Conservation (phyloP, 495 filamentous ascomycete species). For the Cercophora newfieldiana region DNA sequence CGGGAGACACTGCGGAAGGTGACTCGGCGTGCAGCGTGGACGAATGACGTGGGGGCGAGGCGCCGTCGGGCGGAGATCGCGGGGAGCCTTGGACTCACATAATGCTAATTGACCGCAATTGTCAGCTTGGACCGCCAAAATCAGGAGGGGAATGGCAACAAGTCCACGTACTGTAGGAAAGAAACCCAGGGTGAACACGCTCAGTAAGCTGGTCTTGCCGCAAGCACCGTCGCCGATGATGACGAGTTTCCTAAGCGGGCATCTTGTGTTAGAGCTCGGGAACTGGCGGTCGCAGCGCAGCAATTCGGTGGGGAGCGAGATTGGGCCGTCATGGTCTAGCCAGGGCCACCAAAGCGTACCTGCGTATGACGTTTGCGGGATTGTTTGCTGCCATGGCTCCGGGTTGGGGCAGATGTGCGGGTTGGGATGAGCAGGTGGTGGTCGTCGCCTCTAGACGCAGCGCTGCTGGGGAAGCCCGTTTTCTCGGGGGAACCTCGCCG, state of each 20-base stretch:
- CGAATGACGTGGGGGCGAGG: neutral
- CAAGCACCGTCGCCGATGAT: conserved; percentile 99
- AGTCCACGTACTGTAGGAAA: conserved; percentile 84
- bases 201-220: conserved; percentile 95
- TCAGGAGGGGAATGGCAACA: neutral
- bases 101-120: conserved; percentile 8
- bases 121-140: neutral
- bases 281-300: conserved; percentile 6
- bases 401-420: conserved; percentile 2
- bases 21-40: neutral
- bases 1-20: neutral
- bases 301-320: neutral
- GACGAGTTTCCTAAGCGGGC: conserved; percentile 78
- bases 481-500: neutral
- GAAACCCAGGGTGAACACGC: conserved; percentile 97
- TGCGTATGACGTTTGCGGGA: conserved; percentile 37
- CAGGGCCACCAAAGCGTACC: conserved; percentile 24
- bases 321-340: neutral
- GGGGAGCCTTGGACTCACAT: conserved; percentile 9
- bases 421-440: conserved; percentile 11
- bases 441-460: conserved; percentile 1
- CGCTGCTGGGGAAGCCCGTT: neutral
- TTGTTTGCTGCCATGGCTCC: conserved; percentile 32
- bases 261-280: conserved; percentile 15
- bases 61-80: neutral